Percentiles rank a stretch among this genome's conserved stretches.
Evolutionary conservation across 306 rosid species (phyloP).

Genomic region (Prunus campanulata): DNA sequence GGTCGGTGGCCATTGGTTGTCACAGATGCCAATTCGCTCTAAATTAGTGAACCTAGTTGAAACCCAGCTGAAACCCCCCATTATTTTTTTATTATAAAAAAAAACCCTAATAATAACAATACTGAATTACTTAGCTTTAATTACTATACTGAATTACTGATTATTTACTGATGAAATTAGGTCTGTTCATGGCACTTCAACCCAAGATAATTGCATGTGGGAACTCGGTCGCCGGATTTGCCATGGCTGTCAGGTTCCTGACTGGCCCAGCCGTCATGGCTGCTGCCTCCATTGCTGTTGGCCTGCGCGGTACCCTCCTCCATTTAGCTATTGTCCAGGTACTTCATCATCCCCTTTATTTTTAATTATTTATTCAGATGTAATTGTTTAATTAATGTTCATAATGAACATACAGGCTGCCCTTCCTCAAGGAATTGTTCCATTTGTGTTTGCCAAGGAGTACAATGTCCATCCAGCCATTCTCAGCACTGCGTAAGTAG

Average conservation of each 20-base stretch:
- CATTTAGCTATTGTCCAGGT: slow-evolving; percentile 98
- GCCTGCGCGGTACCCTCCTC: slow-evolving; percentile 87
- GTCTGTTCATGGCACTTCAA: slow-evolving; percentile 96
- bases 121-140: no score
- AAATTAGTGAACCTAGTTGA: slow-evolving; percentile 26
- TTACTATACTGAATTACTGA: background rate
- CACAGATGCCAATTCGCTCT: slow-evolving; percentile 22
- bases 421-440: slow-evolving; percentile 97
- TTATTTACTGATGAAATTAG: slow-evolving; percentile 28
- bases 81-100: background rate
- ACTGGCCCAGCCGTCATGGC: slow-evolving; percentile 99
- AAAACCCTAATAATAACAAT: no score
- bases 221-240: slow-evolving; percentile 82
- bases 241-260: slow-evolving; percentile 94
- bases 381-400: background rate
- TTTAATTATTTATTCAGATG: background rate
- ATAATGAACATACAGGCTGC: slow-evolving; percentile 55
- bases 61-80: background rate
- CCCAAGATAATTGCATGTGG: slow-evolving; percentile 99
- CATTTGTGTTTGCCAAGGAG: slow-evolving; percentile 96
- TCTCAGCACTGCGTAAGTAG: slow-evolving; percentile 84
- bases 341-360: background rate
- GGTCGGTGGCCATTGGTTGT: slow-evolving; percentile 31
- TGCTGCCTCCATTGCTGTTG: slow-evolving; percentile 85
- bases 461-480: slow-evolving; percentile 94